phyloP scores from a whole-genome alignment of 306 rosid species.

The Rosa lucieae region DNA sequence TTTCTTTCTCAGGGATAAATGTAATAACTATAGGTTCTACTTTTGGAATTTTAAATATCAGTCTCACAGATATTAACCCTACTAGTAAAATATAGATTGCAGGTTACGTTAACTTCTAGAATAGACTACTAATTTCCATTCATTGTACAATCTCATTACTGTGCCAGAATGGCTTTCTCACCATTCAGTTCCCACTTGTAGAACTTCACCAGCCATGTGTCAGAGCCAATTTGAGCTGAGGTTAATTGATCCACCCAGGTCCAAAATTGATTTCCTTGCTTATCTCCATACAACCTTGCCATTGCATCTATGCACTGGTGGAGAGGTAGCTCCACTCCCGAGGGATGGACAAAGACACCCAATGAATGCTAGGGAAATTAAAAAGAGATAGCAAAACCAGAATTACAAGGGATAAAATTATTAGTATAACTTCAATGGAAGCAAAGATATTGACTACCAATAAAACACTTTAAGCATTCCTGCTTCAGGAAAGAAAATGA shows the following conservation, averaged over 20 bases:
- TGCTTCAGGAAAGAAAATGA: neutral
- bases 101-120: neutral
- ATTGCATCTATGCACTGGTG: conserved; percentile 35
- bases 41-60: neutral
- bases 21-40: neutral
- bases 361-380: conserved; percentile 17
- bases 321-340: conserved; percentile 43
- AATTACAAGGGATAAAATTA: neutral
- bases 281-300: conserved; percentile 36
- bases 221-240: conserved; percentile 50
- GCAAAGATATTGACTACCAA: conserved; percentile 2
- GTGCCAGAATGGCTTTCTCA: conserved; percentile 30
- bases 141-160: neutral
- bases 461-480: neutral
- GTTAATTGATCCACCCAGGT: conserved; percentile 65
- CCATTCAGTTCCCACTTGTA: conserved; percentile 73
- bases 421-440: neutral
- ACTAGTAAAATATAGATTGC: neutral
- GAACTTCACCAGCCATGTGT: conserved; percentile 69
- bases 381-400: conserved; percentile 2
- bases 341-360: conserved; percentile 50
- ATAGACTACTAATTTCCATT: neutral
- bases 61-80: neutral
- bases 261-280: conserved; percentile 44
- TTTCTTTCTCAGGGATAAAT: neutral